phyloP scores from a whole-genome alignment of 208 protist species.

The Acanthamoeba lugdunensis region DNA sequence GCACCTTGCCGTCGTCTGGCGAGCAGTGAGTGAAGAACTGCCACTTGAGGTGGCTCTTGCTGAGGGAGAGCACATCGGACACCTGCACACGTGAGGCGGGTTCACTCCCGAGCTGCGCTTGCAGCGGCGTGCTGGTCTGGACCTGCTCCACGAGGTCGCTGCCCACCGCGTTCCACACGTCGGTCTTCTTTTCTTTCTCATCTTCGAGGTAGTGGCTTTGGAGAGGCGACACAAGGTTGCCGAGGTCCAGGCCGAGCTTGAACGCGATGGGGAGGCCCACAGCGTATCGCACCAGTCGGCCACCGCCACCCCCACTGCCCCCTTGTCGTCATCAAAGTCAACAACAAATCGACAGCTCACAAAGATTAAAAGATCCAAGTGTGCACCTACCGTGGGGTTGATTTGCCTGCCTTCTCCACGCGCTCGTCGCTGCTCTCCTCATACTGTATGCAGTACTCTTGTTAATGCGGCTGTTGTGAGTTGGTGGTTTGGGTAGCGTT shows the following conservation, averaged over 20 bases:
- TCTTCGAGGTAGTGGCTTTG: constrained; percentile 16
- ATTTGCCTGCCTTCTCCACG: neutral
- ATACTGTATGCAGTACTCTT: neutral
- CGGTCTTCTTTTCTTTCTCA: neutral
- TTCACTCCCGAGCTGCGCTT: neutral
- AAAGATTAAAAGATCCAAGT: neutral
- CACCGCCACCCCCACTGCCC: neutral
- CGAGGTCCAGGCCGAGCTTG: constrained; percentile 23
- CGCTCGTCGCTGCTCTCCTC: neutral
- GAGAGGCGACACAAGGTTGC: neutral
- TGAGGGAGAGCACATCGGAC: neutral
- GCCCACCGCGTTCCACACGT: constrained; percentile 48
- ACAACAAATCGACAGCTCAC: neutral
- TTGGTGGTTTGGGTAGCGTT: too few relatives aligned
- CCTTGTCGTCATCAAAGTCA: neutral
- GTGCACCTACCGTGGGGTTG: neutral
- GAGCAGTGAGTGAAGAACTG: neutral
- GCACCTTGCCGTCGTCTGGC: neutral
- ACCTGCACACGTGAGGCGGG: neutral
- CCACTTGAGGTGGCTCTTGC: constrained; percentile 21
- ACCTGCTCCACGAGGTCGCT: neutral
- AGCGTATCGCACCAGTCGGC: neutral
- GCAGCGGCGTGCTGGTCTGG: neutral
- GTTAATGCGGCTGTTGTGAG: neutral
- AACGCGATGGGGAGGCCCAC: constrained; percentile 19